phyloP scores from a whole-genome alignment of 2,329 filamentous ascomycete genomes.

The Pseudogymnoascus sp. region DNA sequence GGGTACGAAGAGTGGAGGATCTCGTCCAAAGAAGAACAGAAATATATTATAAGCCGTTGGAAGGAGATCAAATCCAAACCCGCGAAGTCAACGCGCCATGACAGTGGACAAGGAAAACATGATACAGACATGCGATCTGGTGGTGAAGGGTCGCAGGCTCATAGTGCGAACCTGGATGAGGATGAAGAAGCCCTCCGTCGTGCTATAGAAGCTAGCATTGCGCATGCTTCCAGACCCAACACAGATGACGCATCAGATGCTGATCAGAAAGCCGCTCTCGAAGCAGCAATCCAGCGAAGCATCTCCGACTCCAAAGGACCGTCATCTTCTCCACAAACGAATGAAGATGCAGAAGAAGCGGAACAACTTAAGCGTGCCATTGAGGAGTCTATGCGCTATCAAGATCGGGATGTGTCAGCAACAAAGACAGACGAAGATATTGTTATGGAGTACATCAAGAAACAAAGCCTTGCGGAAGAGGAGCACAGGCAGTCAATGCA shows the following conservation, averaged over 20 bases:
- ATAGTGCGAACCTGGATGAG: not conserved
- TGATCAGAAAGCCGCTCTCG: constrained; percentile 48
- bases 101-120: constrained; percentile 23
- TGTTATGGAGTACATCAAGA: constrained; percentile 68
- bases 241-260: constrained; percentile 32
- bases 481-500: constrained; percentile 30
- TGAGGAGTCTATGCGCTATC: constrained; percentile 29
- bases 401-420: constrained; percentile 28
- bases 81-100: constrained; percentile 49
- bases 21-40: constrained; percentile 49
- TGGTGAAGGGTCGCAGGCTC: constrained; percentile 26
- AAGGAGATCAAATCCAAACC: constrained; percentile 46
- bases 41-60: constrained; percentile 59
- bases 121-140: not conserved
- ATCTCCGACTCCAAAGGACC: constrained; percentile 25
- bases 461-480: constrained; percentile 65
- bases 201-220: constrained; percentile 41
- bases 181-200: constrained; percentile 36
- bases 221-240: constrained; percentile 30
- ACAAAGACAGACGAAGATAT: constrained; percentile 58
- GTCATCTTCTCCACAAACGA: constrained; percentile 13
- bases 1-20: constrained; percentile 57
- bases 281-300: constrained; percentile 47
- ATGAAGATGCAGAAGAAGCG: constrained; percentile 25
- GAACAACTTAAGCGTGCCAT: constrained; percentile 35